phyloP scores from a whole-genome alignment of 208 protist genomes.

The Acanthamoeba sp. region DNA sequence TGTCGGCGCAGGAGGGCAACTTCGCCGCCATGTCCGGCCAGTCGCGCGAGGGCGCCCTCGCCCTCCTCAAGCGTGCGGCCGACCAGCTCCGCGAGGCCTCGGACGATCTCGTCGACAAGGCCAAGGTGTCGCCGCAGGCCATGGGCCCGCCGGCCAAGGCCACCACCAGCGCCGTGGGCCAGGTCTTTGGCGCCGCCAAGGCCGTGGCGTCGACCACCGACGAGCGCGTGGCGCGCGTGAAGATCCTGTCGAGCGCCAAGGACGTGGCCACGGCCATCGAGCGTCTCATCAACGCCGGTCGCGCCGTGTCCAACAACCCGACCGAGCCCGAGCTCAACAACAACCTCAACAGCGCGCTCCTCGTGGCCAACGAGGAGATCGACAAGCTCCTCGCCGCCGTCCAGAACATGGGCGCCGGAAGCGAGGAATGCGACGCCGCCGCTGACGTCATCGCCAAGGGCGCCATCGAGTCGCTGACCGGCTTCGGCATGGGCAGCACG shows the following conservation, averaged over 20 bases:
- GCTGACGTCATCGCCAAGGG: slow-evolving; percentile 63
- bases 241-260: slow-evolving; percentile 69
- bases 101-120: slow-evolving; percentile 58
- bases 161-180: slow-evolving; percentile 50
- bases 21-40: slow-evolving; percentile 64
- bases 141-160: slow-evolving; percentile 74
- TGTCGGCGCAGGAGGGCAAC: slow-evolving; percentile 69
- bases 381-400: slow-evolving; percentile 66
- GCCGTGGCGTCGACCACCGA: slow-evolving; percentile 76
- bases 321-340: slow-evolving; percentile 65
- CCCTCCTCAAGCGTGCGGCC: slow-evolving; percentile 2
- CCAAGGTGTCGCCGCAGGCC: slow-evolving; percentile 75
- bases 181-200: slow-evolving; percentile 74
- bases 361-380: slow-evolving; percentile 62
- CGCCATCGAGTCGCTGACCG: slow-evolving; percentile 66
- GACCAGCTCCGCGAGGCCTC: slow-evolving; percentile 46
- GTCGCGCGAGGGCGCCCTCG: slow-evolving; percentile 66
- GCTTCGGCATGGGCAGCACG: slow-evolving; percentile 69
- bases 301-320: slow-evolving; percentile 73
- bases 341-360: slow-evolving; percentile 52
- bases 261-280: slow-evolving; percentile 52
- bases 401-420: slow-evolving; percentile 70
- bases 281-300: slow-evolving; percentile 73
- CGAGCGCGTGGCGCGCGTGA: slow-evolving; percentile 20
- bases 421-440: slow-evolving; percentile 70